These are phyloP conservation scores for Fusarium domesticum DNA, from an alignment of 2,329 filamentous ascomycete genomes.

Conservation along the genomic window DNA sequence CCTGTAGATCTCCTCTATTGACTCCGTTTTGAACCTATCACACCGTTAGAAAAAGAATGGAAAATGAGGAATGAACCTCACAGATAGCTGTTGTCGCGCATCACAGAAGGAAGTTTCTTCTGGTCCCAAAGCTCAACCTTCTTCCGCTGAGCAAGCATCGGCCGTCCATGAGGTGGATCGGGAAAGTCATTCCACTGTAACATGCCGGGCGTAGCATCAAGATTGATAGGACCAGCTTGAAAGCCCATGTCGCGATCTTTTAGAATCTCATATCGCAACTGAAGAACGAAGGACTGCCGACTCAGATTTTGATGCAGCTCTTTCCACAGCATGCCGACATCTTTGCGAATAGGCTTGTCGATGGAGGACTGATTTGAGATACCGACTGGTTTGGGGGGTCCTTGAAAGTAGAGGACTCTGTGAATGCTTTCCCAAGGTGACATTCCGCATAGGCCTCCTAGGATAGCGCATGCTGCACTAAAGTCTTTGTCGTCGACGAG, in stretches of 20 bases:
- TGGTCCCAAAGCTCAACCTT: conserved; percentile 56
- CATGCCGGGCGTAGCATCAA: conserved; percentile 45
- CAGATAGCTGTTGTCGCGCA: conserved; percentile 54
- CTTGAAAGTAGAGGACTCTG: conserved; percentile 54
- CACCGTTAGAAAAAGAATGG: neutral
- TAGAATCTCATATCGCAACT: conserved; percentile 53
- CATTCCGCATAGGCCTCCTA: conserved; percentile 58
- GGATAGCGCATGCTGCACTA: conserved; percentile 47
- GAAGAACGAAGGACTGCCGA: conserved; percentile 56
- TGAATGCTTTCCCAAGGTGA: conserved; percentile 47
- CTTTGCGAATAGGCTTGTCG: conserved; percentile 39
- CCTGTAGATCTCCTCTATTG: conserved; percentile 51
- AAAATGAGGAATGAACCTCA: conserved; percentile 28
- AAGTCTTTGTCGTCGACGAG: conserved; percentile 50
- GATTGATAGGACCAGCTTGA: conserved; percentile 33
- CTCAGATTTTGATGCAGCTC: conserved; percentile 53
- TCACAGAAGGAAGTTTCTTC: conserved; percentile 44
- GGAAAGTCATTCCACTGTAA: conserved; percentile 60
- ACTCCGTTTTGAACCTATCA: conserved; percentile 49
- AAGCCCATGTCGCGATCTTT: conserved; percentile 47
- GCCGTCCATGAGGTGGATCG: conserved; percentile 50
- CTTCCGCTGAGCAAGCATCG: conserved; percentile 50
- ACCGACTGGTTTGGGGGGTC: conserved; percentile 44
- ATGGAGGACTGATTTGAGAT: conserved; percentile 43
- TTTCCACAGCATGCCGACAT: conserved; percentile 45